Evolutionary conservation across 192 early-diverging fungal genomes (phyloP), one percentile per base, ranked within the genome.

Genomic region (Phlyctochytrium bullatum): DNA sequence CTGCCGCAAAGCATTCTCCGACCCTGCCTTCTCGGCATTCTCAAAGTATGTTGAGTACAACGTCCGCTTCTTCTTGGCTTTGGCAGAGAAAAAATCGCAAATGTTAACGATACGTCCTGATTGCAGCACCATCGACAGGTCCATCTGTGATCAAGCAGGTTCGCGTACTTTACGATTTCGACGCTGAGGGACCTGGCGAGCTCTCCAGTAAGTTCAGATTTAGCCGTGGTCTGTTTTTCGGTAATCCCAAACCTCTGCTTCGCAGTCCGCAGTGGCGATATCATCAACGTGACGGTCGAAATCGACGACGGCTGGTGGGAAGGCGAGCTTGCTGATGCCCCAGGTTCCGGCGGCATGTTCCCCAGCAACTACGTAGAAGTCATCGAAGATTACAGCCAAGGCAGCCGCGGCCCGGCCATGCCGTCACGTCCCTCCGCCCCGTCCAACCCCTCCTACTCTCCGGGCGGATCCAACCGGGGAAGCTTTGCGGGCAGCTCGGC

Each of bases 281-380:
- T 96, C 58, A 89, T 98, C 64, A 84, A 86, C 29, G 90, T 98
- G 0, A 80, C 86, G 1, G 88, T 90, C 52, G 91, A 92, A 69
- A 87, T 96, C 36, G 93, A 96, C 62, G 88, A 92, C 53, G 95
- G 95, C 0, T 98, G 96, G 96, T 96, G 95, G 93, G 78, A 88
- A 32, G 96, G 96, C 28, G 88, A 90, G 74, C 67, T 92, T 10
- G 73, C 80, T n/a, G 87, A 92, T 72, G 77, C 82, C 6, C 70
- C 74, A 54, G 88, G 89, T 40, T 74, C 69, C 2, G 75, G 63
- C n/a, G 96, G 96, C 4, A 91, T 98, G 79, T 97, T 98, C 76
- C 96, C 96, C 30, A 83, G 83, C 35, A 96, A 97, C 73, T 98
- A 98, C 64, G 90, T 88, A 12, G 91, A 93, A 56, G 64, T 66